Evolutionary conservation across 1,284 basidiomycete genomes (phyloP).

Genomic region (Schizopora paradoxa): DNA sequence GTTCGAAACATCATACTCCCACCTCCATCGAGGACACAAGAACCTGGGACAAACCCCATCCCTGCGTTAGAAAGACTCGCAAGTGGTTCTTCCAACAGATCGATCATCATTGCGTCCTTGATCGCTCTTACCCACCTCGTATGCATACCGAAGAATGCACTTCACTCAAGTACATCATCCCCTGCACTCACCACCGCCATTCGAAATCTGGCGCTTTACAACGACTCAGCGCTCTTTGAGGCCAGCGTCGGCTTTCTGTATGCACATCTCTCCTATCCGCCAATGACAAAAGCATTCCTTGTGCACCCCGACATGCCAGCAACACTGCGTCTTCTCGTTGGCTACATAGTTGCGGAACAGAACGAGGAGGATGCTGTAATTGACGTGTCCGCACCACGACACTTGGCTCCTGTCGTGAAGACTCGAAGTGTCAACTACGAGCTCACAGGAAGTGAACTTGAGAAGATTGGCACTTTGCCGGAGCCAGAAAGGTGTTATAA

Average conservation of each 20-base stretch:
- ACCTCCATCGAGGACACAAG: slow-evolving; percentile 24
- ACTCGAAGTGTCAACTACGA: slow-evolving; percentile 49
- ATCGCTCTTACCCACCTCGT: slow-evolving; percentile 55
- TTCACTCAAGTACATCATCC: slow-evolving; percentile 47
- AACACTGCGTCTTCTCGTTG: slow-evolving; percentile 60
- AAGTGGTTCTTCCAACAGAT: slow-evolving; percentile 57
- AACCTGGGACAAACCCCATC: slow-evolving; percentile 37
- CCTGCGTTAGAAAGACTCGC: slow-evolving; percentile 48
- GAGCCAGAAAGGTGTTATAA: slow-evolving; percentile 76
- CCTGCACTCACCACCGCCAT: slow-evolving; percentile 56
- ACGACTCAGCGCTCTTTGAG: slow-evolving; percentile 63
- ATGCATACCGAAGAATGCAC: slow-evolving; percentile 52
- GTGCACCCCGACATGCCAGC: slow-evolving; percentile 62
- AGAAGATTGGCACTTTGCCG: slow-evolving; percentile 46
- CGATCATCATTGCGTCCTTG: slow-evolving; percentile 63
- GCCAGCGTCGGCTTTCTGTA: slow-evolving; percentile 73
- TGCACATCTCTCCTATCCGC: slow-evolving; percentile 64
- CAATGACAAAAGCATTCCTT: slow-evolving; percentile 74
- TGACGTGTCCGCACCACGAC: slow-evolving; percentile 52
- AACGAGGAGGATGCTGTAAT: slow-evolving; percentile 57
- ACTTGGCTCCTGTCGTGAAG: slow-evolving; percentile 48
- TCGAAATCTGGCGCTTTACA: slow-evolving; percentile 67
- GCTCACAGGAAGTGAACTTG: slow-evolving; percentile 61
- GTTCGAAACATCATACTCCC: slow-evolving; percentile 39
- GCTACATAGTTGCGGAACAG: slow-evolving; percentile 62